Base-by-base conservation (phyloP, 495 filamentous ascomycete species). In the Sphaerosporella brunnea region DNA sequence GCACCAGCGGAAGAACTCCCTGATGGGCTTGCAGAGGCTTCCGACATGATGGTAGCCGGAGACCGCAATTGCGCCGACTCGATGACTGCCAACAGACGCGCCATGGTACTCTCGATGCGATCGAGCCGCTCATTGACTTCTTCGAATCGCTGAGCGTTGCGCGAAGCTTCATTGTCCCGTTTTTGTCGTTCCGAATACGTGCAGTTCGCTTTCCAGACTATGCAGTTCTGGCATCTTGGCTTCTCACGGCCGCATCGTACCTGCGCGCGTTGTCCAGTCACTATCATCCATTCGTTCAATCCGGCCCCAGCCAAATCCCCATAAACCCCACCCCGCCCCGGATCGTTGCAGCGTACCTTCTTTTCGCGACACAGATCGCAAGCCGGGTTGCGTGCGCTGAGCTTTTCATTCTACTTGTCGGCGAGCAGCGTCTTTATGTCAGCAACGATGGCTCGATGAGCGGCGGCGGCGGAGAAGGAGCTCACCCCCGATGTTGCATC, bases 291-390 rank as follows among this genome's bases (percentile, higher is more conserved):
- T n/a, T n/a, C n/a, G n/a, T n/a, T n/a, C n/a, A n/a, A n/a, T n/a
- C n/a, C n/a, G n/a, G n/a, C n/a, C n/a, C n/a, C n/a, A n/a, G n/a
- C n/a, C n/a, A n/a, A n/a, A n/a, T n/a, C n/a, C n/a, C n/a, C n/a
- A n/a, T n/a, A n/a, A n/a, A n/a, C n/a, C n/a, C n/a, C n/a, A n/a
- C n/a, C n/a, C n/a, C n/a, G n/a, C n/a, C n/a, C n/a, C n/a, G n/a
- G n/a, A n/a, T n/a, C n/a, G n/a, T n/a, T n/a, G n/a, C n/a, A n/a
- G n/a, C 39, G 21, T 46, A 59, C 56, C 49, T 59, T 59, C 30
- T 59, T 59, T 41, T 59, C 56, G 34, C 55, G 56, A 50, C 56
- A 59, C n/a, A 59, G 25, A 28, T 59, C 56, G 32, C 56, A 59
- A 2, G 56, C 56, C 10, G 56, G 56, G 28, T 16, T 43, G 13